Evolutionary conservation across 139 green algal species (phyloP).

Genomic region (Closterium sp.): DNA sequence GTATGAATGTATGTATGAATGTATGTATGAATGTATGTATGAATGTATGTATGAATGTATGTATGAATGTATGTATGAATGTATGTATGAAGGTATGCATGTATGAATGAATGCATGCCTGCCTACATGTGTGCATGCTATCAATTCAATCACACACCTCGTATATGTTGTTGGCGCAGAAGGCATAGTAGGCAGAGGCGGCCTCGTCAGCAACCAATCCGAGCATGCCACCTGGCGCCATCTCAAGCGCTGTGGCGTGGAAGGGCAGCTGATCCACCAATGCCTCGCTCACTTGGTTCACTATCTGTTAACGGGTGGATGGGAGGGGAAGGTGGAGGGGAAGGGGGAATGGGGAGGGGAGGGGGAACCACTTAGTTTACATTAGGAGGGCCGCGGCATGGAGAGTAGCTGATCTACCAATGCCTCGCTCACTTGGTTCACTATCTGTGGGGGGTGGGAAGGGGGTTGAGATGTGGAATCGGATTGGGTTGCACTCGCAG

Average conservation of each 20-base stretch:
- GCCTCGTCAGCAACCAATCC: neutral
- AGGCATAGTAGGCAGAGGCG: neutral
- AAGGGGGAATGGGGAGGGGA: neutral
- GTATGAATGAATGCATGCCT: too few species aligned
- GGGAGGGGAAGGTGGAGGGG: neutral
- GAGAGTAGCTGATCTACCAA: slow-evolving; percentile 8
- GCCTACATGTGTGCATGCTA: too few species aligned
- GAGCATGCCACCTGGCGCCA: neutral
- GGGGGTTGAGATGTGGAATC: too few species aligned
- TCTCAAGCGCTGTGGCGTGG: neutral
- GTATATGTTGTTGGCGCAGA: neutral
- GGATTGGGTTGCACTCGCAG: too few species aligned
- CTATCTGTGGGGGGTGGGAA: neutral
- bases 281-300: neutral
- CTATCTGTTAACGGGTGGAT: neutral
- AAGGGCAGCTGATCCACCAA: neutral
- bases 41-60: too few species aligned
- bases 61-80: too few species aligned
- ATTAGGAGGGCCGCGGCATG: neutral
- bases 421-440: slow-evolving; percentile 5
- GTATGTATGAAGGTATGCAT: too few species aligned
- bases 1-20: too few species aligned
- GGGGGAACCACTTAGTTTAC: neutral
- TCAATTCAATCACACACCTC: neutral
- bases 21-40: too few species aligned